Evolutionary conservation across 257 asterid genomes (phyloP), one percentile per base, ranked within the genome.

Genomic region (Cordia subcordata): DNA sequence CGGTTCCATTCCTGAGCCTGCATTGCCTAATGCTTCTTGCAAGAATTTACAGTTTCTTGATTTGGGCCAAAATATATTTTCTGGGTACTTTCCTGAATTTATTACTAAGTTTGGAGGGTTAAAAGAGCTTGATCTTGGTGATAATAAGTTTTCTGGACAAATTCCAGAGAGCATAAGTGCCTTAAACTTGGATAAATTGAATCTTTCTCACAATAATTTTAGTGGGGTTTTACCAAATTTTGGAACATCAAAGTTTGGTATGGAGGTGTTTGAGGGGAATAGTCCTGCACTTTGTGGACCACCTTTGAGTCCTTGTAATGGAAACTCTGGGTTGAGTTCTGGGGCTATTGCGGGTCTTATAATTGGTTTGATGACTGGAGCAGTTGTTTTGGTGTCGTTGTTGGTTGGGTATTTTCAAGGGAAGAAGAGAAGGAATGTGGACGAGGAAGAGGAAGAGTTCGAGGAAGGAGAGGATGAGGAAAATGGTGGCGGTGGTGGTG

Each of bases 301-400:
- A 5, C 94, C 96, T 20, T 71, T 86, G 73, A 73, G 78, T 71
- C 56, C 77, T 35, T 92, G 99, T 23, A 61, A 68, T 49, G 77
- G 79, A 10, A 63, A 70, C 64, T 79, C 96, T 14, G 85, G 96
- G 8, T 61, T 92, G 81, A 88, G 94, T 33, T 70, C 99, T 10
- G 96, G 96, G 10, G 93, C 96, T 13, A 78, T 88, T 63, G 96
- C 96, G 32, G 99, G 99, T 8, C 84, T 92, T 23, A 95, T 92
- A 18, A 92, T 92, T 27, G 95, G 99, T 39, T 63, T 88, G 69
- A 84, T 88, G 90, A 71, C 95, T 14, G 99, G 94, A 47, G 63
- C 79, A 8, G 99, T 92, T 27, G 96, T 92, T 15, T 69, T 86
- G 47, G 96, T 77, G 42, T 92, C 99, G 6, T 50, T 92, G 57